Evolutionary conservation across 2,329 filamentous ascomycete genomes (phyloP).

Genomic region (Waltergamsia citrina): DNA sequence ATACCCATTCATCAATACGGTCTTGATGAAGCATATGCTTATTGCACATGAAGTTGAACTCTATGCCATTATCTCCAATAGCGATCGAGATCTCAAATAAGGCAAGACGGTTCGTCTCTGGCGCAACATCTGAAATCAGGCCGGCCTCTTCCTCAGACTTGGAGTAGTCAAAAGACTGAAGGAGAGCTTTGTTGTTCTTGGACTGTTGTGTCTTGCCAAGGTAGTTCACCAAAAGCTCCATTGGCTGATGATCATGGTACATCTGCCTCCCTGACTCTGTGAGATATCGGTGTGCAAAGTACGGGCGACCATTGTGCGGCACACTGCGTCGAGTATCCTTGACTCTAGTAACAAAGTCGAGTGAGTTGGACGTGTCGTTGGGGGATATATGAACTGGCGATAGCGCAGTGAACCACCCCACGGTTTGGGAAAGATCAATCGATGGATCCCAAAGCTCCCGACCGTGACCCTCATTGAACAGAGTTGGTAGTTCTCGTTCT

Average conservation of each 20-base stretch:
- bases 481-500: constrained; percentile 14
- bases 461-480: constrained; percentile 25
- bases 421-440: constrained; percentile 21
- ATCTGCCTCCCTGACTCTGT: constrained; percentile 15
- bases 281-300: constrained; percentile 25
- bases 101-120: constrained; percentile 4
- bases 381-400: constrained; percentile 14
- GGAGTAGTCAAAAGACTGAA: constrained; percentile 3
- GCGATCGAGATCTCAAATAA: constrained; percentile 12
- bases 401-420: constrained; percentile 29
- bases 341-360: constrained; percentile 9
- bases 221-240: constrained; percentile 41
- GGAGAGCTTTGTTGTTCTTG: background rate
- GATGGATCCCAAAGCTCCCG: constrained; percentile 20
- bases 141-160: constrained; percentile 2
- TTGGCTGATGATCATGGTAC: constrained; percentile 21
- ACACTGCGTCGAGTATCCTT: constrained; percentile 10
- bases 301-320: constrained; percentile 23
- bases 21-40: constrained; percentile 3
- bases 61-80: constrained; percentile 13
- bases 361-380: background rate
- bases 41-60: constrained; percentile 1
- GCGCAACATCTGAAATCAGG: constrained; percentile 2
- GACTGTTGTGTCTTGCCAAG: constrained; percentile 12
- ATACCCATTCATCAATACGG: constrained; percentile 1